Base-by-base conservation (phyloP, 306 rosid species). In the Trichosanthes cucumerina region DNA sequence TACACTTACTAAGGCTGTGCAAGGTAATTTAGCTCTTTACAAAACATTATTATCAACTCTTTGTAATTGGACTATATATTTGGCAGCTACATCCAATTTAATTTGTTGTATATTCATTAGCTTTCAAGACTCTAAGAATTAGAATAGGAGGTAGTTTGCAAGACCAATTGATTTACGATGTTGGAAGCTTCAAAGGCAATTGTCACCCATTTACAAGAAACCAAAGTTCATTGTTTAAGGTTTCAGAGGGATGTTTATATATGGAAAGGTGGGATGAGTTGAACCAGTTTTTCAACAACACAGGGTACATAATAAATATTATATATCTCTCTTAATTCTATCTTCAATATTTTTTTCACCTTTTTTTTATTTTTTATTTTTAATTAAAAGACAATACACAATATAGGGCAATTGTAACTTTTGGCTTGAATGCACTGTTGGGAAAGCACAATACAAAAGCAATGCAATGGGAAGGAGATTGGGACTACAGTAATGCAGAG, bases 101-200 rank as follows among this genome's bases (percentile, higher is more conserved):
- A 64, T 6, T 64, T 62, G 46, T 80, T 83, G 58, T 84, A 82
- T 46, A 71, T 80, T n/a, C 75, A 85, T 80, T 88, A 93, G 98
- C 94, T 76, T 82, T 94, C 87, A 81, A 86, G 85, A 88, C 85
- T 76, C 79, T 94, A 81, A 92, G 98, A 87, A 86, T 94, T 85
- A 86, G 98, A 87, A 33, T 92, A 54, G 98, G 98, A 84, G 98
- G 98, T 47, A 90, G 95, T 75, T 83, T 94, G 88, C 95, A 94
- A 92, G 98, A 94, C 74, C 93, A 60, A 79, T 90, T 94, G 64
- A 60, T 90, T 87, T 94, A 94, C 54, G 90, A 86, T 71, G 84
- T 86, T 75, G 98, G 90, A 80, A 78, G 57, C 77, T 86, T 92
- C 86, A 87, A 88, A 83, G 81, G 60, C 72, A 82, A 89, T 41